Base-by-base conservation (phyloP, 352 stramenopile genomes). In the Globisporangium carolinianum region DNA sequence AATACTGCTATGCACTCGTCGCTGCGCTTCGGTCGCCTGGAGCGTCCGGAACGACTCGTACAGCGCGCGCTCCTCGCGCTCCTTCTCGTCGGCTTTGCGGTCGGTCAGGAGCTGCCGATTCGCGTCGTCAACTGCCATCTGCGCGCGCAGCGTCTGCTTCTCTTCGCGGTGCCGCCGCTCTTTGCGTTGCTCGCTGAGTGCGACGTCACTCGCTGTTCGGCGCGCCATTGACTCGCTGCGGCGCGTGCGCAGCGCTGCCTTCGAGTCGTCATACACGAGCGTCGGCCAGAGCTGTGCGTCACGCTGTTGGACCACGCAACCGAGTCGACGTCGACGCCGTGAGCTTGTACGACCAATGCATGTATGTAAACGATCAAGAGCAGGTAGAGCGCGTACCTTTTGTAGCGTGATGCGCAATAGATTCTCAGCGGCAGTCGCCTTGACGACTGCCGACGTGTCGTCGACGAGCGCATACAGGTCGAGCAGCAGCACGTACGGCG, bases 121-220 rank as follows among this genome's bases (percentile, higher is more conserved):
- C 7, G 67, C 61, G 47, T 94, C 81, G 45, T 91, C 83, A 8
- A 94, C 75, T 1, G 75, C 76, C 84, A 94, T 91, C 55, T 94
- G 84, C 3, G 83, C 84, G 4, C 84, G 77, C 38, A 94, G 61
- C 10, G 78, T 86, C 32, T 84, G 75, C 53, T 87, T 88, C 57
- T 94, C 81, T 39, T 89, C 83, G 18, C 74, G 56, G 45, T 89
- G 67, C 42, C 73, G 82, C 11, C 63, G 62, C 1, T 89, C 74
- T 51, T 82, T 81, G 10, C 77, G 68, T 46, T 80, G 82, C 24
- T 75, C 69, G 3, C 61, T 58, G 17, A 85, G 52, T 11, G 60
- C 64, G 3, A 49, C 70, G 51, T 89, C 83, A 1, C 63, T 68
- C 15, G 63, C 58, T 51, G 58, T 58, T 57, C 82, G 84, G n/a